phyloP scores from a whole-genome alignment of 1,284 basidiomycete species.

The Xerocomus amazonicus region DNA sequence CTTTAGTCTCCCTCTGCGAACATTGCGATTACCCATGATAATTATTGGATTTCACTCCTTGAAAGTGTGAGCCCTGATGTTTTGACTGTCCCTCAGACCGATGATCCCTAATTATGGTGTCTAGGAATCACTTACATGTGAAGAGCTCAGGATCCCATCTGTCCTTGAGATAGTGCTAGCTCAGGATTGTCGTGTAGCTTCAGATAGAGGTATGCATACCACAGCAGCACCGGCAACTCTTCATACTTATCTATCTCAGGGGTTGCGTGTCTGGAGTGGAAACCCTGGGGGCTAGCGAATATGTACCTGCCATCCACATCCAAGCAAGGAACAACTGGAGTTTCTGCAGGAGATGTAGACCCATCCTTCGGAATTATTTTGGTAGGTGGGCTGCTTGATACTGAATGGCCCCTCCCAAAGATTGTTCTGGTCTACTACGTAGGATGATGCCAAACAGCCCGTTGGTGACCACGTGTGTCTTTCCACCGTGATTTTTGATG shows the following conservation, averaged over 20 bases:
- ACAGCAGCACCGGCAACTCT: background rate
- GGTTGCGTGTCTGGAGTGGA: constrained; percentile 2
- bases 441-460: background rate
- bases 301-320: background rate
- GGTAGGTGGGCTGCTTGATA: background rate
- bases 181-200: constrained; percentile 1
- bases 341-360: no score
- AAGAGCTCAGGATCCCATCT: background rate
- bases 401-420: no score
- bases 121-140: background rate
- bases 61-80: constrained; percentile 5
- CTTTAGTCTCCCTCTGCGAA: constrained; percentile 9
- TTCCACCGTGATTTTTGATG: background rate
- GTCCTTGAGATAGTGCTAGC: background rate
- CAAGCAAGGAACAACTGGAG: background rate
- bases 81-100: background rate
- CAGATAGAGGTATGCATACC: background rate
- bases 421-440: background rate
- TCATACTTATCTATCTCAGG: background rate
- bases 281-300: no score
- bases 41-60: constrained; percentile 4
- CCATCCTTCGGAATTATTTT: background rate
- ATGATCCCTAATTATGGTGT: background rate
- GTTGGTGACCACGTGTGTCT: background rate
- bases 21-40: constrained; percentile 6